Evolutionary conservation across 768 basidiomycete species (phyloP), one percentile per base, ranked within the genome.

Genomic region (Mycena crocata): DNA sequence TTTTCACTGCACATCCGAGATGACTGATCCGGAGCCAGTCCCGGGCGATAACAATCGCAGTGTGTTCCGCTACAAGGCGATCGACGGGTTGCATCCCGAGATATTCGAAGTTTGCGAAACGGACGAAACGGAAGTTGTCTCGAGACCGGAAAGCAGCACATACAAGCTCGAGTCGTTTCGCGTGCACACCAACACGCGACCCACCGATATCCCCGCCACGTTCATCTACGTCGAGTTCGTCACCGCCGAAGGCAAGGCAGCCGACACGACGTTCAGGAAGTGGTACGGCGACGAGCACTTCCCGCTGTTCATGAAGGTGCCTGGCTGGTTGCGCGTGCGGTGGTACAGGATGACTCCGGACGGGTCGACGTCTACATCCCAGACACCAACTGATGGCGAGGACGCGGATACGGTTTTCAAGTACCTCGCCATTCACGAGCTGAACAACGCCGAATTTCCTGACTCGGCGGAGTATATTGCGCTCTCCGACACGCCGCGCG

Each of bases 261-360:
- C 57, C 19, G 77, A 78, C 40, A 69, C 68, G 12, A 78, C 78
- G 3, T 58, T 77, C 28, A 73, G 76, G 56, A 72, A 61, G 46
- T 81, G 77, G 75, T 81, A 79, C 65, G 65, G 62, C 14, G 74
- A 74, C 42, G 76, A 79, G 46, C 78, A 80, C 60, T 67, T 77
- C 24, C 57, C 31, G 13, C 35, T 73, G 57, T 31, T 78, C 37
- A 70, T 70, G 23, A 75, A 76, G 44, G 73, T 75, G 9, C 75
- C 75, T 28, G 79, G 80, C n/a, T 81, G 77, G 67, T 64, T 76
- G 30, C 68, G 78, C 31, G 67, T 68, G 21, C 68, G 79, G 54
- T 60, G 75, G n/a, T 80, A 72, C 64, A 72, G 67, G 49, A 68
- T 80, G 35, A 34, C n/a, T 15, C 12, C 45, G 45, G 10, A 46